A percentile compares a stretch with the other conserved stretches of the same genome.
These are phyloP conservation scores for Dioscorea cayenensis DNA, from an alignment of 116 monocot genomes.

Conservation along the genomic window DNA sequence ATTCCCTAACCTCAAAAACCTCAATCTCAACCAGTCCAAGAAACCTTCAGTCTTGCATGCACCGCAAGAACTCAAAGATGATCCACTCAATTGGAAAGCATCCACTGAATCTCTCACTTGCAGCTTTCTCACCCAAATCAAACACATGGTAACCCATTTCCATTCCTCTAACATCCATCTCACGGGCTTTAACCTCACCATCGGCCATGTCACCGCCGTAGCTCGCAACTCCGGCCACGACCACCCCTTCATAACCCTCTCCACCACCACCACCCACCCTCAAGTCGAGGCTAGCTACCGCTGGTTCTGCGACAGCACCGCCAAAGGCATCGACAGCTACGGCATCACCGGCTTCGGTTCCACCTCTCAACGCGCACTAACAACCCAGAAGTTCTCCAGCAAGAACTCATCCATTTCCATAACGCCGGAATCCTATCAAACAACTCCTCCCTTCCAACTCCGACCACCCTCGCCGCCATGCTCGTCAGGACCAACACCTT, in stretches of 20 bases:
- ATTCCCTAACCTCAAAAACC: neutral
- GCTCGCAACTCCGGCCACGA: neutral
- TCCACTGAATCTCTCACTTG: conserved; percentile 15
- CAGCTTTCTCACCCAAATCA: conserved; percentile 27
- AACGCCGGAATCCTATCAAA: conserved; percentile 26
- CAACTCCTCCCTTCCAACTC: conserved; percentile 7
- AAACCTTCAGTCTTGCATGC: neutral
- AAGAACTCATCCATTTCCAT: conserved; percentile 32
- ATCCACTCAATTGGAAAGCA: conserved; percentile 16
- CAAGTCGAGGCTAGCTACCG: conserved; percentile 17
- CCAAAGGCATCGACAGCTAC: conserved; percentile 27
- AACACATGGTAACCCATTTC: conserved; percentile 12
- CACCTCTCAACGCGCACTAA: conserved; percentile 49
- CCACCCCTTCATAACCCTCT: neutral
- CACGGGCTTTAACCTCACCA: conserved; percentile 22
- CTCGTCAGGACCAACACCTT: conserved; percentile 34
- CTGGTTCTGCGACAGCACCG: conserved; percentile 36
- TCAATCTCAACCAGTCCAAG: neutral
- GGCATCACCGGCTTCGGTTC: conserved; percentile 64
- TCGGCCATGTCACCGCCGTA: conserved; percentile 30
- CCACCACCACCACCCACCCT: neutral
- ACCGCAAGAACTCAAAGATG: too few species aligned
- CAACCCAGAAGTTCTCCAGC: conserved; percentile 22
- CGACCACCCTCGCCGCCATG: conserved; percentile 26
- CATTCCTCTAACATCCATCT: conserved; percentile 5